These are phyloP conservation scores for Colletotrichum truncatum DNA, from an alignment of 2,329 filamentous ascomycete genomes.

Conservation along the genomic window DNA sequence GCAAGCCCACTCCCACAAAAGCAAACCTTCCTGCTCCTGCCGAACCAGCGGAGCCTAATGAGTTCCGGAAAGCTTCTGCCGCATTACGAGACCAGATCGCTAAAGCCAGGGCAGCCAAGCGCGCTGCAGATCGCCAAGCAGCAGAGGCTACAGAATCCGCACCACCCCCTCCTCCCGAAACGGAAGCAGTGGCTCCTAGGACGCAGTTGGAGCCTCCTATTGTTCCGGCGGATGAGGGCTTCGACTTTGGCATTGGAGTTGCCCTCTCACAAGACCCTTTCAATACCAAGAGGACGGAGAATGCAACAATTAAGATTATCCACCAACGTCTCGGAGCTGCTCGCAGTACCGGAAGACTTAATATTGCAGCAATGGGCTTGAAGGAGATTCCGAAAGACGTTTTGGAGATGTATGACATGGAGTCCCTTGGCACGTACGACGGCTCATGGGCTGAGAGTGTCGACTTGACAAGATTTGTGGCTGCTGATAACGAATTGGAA, in stretches of 20 bases:
- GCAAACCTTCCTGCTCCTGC: not conserved
- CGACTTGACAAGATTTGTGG: conserved; percentile 84
- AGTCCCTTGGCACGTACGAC: conserved; percentile 69
- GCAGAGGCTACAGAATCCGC: conserved; percentile 29
- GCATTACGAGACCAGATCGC: conserved; percentile 91
- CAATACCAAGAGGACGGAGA: conserved; percentile 69
- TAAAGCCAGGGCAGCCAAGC: conserved; percentile 85
- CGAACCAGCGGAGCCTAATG: conserved; percentile 29
- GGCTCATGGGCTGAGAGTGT: conserved; percentile 91
- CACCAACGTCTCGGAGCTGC: conserved; percentile 77
- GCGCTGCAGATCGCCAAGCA: conserved; percentile 56
- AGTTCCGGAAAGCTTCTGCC: conserved; percentile 73
- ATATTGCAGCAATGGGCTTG: conserved; percentile 86
- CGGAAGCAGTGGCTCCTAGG: not conserved
- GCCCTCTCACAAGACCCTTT: conserved; percentile 67
- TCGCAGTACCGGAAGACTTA: conserved; percentile 81
- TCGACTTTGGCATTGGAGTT: conserved; percentile 55
- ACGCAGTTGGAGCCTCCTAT: conserved; percentile 41
- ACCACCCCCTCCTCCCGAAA: too few species aligned
- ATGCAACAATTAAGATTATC: conserved; percentile 72
- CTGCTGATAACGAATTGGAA: conserved; percentile 89
- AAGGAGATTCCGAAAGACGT: conserved; percentile 84
- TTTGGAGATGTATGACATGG: conserved; percentile 88
- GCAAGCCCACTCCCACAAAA: conserved; percentile 15
- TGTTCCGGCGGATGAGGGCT: conserved; percentile 53